Percentiles rank a stretch among this genome's conserved stretches.
Conservation (phyloP, 805 yeast species). For the Lachancea thermotolerans region DNA sequence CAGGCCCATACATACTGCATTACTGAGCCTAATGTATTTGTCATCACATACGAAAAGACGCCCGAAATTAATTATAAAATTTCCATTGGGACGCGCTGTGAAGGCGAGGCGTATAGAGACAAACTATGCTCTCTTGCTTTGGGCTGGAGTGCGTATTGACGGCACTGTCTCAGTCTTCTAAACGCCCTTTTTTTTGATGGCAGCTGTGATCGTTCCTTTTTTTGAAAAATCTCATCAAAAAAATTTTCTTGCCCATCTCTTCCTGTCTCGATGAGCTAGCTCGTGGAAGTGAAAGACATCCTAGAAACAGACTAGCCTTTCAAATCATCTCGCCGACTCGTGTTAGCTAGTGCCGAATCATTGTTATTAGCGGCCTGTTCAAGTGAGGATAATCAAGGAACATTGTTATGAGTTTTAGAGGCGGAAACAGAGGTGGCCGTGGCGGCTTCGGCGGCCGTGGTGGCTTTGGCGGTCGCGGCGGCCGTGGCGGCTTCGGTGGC, state of each 20-base stretch:
- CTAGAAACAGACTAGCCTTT: neutral
- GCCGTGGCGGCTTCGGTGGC: conserved; percentile 37
- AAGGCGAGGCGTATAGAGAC: neutral
- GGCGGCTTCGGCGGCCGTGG: conserved; percentile 37
- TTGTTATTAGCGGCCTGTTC: neutral
- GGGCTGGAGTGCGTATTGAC: neutral
- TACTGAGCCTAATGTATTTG: too few species aligned
- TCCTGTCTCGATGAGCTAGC: conserved; percentile 5
- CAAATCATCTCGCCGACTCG: neutral
- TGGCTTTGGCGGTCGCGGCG: conserved; percentile 36
- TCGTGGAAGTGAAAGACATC: neutral
- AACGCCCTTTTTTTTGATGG: neutral
- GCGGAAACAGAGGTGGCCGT: conserved; percentile 36
- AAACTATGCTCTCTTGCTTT: neutral
- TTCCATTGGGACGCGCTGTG: too few species aligned
- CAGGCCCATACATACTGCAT: too few species aligned
- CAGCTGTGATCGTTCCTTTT: neutral
- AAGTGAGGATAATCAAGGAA: neutral
- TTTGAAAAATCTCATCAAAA: conserved; percentile 1
- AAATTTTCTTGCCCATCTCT: conserved; percentile 10
- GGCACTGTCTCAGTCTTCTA: too few species aligned
- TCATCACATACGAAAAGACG: neutral
- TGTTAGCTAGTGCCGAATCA: neutral
- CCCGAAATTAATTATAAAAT: neutral
- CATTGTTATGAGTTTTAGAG: conserved; percentile 36